phyloP scores from a whole-genome alignment of 139 green algal species.

The Coelastrella sp. region DNA sequence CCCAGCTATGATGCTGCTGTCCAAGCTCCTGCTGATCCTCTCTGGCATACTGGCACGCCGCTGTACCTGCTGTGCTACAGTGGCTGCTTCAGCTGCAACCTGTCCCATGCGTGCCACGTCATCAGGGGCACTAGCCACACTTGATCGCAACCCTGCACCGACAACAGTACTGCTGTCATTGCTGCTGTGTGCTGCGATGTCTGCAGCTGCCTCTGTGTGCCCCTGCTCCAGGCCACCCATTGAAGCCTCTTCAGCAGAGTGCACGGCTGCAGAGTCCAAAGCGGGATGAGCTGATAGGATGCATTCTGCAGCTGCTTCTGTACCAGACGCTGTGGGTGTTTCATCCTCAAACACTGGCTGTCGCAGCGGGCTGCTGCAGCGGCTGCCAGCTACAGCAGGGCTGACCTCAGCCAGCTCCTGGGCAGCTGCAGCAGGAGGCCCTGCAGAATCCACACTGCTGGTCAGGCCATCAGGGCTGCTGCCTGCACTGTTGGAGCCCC shows the following conservation, averaged over 20 bases:
- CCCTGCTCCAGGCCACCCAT: no score
- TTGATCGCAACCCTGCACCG: not conserved
- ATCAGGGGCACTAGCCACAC: not conserved
- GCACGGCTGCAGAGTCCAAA: no score
- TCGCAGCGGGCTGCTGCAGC: not conserved
- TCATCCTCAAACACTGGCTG: not conserved
- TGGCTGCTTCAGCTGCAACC: not conserved
- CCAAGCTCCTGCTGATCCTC: constrained; percentile 22
- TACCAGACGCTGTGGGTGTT: not conserved
- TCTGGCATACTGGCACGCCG: not conserved
- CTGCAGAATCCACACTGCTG: not conserved
- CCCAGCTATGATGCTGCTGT: not conserved
- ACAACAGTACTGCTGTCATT: not conserved
- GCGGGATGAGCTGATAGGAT: no score
- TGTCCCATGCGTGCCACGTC: constrained; percentile 1
- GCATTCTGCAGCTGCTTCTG: no score
- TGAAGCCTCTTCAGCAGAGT: no score
- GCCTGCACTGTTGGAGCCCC: constrained; percentile 21
- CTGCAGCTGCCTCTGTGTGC: not conserved
- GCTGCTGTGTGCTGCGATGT: not conserved
- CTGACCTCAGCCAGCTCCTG: not conserved
- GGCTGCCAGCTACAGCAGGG: not conserved
- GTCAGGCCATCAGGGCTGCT: not conserved
- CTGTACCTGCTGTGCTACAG: not conserved
- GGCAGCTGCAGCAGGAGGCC: not conserved